phyloP scores from a whole-genome alignment of 2,329 filamentous ascomycete species.

The Fusarium transvaalense region DNA sequence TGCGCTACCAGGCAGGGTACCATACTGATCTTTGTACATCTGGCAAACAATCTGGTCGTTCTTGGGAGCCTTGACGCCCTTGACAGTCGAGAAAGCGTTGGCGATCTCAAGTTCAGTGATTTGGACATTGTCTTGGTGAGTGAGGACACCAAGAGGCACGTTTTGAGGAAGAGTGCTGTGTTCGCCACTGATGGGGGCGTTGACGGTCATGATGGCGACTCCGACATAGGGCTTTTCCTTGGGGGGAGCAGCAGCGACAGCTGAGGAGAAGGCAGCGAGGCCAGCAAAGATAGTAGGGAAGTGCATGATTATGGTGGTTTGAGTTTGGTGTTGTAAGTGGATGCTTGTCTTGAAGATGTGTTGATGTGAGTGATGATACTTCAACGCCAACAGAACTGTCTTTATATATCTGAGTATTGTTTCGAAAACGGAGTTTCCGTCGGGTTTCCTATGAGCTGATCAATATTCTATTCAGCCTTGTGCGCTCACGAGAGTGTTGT shows the following conservation, averaged over 20 bases:
- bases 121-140: background rate
- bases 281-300: conserved; percentile 5
- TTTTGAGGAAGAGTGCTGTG: background rate
- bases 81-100: background rate
- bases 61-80: conserved; percentile 10
- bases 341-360: background rate
- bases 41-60: conserved; percentile 25
- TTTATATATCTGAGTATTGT: background rate
- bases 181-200: background rate
- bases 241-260: conserved; percentile 6
- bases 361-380: background rate
- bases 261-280: background rate
- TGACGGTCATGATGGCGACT: conserved; percentile 21
- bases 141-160: conserved; percentile 25
- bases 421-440: background rate
- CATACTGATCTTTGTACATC: conserved; percentile 36
- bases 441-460: accelerated
- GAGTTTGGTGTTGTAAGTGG: background rate
- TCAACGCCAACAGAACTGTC: accelerated
- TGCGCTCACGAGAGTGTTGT: background rate
- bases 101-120: conserved; percentile 21
- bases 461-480: background rate
- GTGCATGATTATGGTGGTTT: conserved; percentile 7
- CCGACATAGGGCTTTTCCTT: background rate
- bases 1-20: conserved; percentile 9